Percentiles rank a stretch among this genome's conserved stretches.
phyloP scores from a whole-genome alignment of 441 rosid genomes.

The Capsella rubella region DNA sequence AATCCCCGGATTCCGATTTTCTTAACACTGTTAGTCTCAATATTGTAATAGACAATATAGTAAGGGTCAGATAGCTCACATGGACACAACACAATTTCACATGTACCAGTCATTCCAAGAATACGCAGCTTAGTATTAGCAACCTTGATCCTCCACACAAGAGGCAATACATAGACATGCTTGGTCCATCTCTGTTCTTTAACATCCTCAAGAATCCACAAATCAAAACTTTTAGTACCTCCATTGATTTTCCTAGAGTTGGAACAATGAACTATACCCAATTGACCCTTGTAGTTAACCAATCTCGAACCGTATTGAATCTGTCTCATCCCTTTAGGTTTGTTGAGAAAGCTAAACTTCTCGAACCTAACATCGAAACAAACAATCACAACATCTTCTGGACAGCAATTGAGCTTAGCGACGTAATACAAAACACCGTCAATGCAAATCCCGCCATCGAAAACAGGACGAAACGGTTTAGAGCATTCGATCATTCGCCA shows the following conservation, averaged over 20 bases:
- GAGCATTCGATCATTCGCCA: neutral
- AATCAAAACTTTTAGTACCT: neutral
- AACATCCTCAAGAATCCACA: neutral
- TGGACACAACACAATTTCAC: conserved; percentile 13
- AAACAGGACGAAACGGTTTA: neutral
- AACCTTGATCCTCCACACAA: neutral
- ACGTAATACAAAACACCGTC: neutral
- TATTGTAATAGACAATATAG: conserved; percentile 9
- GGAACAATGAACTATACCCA: neutral
- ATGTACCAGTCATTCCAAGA: conserved; percentile 4
- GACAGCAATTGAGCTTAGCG: neutral
- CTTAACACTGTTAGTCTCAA: conserved; percentile 4
- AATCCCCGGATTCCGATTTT: neutral
- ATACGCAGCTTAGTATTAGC: neutral
- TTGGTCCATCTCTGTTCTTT: neutral
- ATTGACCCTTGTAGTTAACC: neutral
- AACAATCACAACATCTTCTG: neutral
- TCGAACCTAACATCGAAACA: conserved; percentile 1
- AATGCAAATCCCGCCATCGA: neutral
- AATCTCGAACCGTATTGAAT: neutral
- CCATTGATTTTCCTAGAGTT: neutral
- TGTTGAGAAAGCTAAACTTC: neutral
- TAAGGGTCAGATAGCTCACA: neutral
- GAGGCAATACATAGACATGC: neutral
- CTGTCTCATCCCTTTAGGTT: neutral